Percentiles rank a stretch among this genome's conserved stretches.
Evolutionary conservation across 495 filamentous ascomycete species (phyloP).

Genomic region (Melanomma pulvis-pyrius): DNA sequence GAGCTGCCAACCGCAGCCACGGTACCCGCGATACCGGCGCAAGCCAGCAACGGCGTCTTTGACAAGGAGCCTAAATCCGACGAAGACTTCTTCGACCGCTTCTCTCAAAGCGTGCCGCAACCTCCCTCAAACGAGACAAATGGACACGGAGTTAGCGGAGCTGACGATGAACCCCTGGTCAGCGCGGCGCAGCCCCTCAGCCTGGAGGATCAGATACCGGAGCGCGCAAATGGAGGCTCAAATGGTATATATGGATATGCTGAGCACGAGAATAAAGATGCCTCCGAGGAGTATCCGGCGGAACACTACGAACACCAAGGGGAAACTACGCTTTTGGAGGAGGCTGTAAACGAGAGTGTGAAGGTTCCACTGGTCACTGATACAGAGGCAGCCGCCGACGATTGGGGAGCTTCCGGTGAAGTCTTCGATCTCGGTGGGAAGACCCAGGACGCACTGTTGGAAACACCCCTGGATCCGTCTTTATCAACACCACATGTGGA

Average conservation of each 20-base stretch:
- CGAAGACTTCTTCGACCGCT: constrained; percentile 47
- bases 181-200: not conserved
- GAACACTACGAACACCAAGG: constrained; percentile 39
- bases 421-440: constrained; percentile 37
- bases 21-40: constrained; percentile 4
- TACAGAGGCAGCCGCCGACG: constrained; percentile 16
- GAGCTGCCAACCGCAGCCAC: constrained; percentile 8
- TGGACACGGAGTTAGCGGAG: constrained; percentile 17
- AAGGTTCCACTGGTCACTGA: constrained; percentile 26
- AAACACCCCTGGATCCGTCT: constrained; percentile 5
- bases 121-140: not conserved
- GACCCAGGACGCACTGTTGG: constrained; percentile 26
- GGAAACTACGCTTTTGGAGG: constrained; percentile 35
- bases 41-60: constrained; percentile 14
- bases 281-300: constrained; percentile 14
- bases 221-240: not conserved
- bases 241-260: not conserved
- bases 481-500: constrained; percentile 20
- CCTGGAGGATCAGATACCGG: not conserved
- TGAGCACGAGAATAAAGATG: not conserved
- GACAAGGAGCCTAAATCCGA: constrained; percentile 27
- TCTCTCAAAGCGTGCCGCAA: not conserved
- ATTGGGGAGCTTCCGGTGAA: constrained; percentile 35
- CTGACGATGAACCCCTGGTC: constrained; percentile 4
- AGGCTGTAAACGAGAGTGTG: constrained; percentile 31